phyloP scores from a whole-genome alignment of 2,329 filamentous ascomycete genomes.

The Pseudogymnoascus sp. region DNA sequence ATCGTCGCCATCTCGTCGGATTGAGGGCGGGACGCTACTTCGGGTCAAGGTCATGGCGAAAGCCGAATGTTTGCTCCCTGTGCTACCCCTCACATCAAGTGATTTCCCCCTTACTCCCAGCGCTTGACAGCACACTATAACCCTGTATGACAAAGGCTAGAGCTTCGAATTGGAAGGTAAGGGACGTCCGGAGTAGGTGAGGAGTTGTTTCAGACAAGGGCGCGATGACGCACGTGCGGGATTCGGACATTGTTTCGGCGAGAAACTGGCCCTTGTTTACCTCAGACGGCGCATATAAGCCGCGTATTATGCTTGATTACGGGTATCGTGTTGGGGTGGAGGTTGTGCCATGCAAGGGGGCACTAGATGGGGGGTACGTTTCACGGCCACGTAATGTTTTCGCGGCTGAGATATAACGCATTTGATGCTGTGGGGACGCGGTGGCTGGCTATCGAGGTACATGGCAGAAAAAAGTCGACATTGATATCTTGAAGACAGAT shows the following conservation, averaged over 20 bases:
- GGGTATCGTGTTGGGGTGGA: not conserved
- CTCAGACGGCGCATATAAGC: not conserved
- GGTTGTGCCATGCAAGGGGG: not conserved
- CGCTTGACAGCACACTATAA: not conserved
- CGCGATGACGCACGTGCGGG: not conserved
- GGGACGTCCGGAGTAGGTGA: not conserved
- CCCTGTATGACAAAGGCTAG: not conserved
- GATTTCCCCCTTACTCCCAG: constrained; percentile 2
- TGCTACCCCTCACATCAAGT: not conserved
- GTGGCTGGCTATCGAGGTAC: not conserved
- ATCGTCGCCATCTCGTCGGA: not conserved
- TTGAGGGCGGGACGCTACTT: not conserved
- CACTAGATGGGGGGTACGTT: not conserved
- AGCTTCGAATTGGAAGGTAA: constrained; percentile 1
- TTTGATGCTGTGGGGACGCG: not conserved
- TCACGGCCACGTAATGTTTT: not conserved
- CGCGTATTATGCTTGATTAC: not conserved
- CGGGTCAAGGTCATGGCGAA: not conserved
- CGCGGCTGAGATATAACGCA: not conserved
- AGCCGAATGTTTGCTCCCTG: not conserved
- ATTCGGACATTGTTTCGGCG: not conserved
- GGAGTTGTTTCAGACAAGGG: not conserved
- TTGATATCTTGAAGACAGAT: not conserved
- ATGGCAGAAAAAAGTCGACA: not conserved
- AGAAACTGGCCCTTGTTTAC: not conserved